Conservation (phyloP, 2,329 filamentous ascomycete species). For the Trichoderma sp. region DNA sequence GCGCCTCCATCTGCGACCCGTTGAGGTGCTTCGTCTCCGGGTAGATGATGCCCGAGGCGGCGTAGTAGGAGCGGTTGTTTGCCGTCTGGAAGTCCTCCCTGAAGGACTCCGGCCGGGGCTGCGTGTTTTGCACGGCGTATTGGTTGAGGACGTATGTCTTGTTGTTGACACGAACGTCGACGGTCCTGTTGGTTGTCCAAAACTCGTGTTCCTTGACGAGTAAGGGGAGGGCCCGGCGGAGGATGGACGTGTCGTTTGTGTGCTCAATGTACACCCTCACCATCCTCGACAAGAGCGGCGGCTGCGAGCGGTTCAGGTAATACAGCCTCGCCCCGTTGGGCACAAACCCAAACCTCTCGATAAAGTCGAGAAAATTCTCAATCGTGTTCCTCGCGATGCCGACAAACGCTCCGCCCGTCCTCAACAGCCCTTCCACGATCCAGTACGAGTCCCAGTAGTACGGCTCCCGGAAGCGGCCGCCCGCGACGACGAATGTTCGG, state of each 20-base stretch:
- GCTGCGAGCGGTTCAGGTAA: constrained; percentile 69
- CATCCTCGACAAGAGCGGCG: constrained; percentile 67
- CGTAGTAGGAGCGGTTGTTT: constrained; percentile 66
- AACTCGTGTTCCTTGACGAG: constrained; percentile 66
- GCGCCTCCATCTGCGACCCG: constrained; percentile 51
- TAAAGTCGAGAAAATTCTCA: constrained; percentile 69
- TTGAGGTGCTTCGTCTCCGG: constrained; percentile 54
- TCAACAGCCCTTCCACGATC: constrained; percentile 67
- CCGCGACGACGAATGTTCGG: constrained; percentile 69
- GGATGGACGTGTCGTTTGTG: constrained; percentile 63
- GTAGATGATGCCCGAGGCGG: constrained; percentile 60
- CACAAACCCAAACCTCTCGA: constrained; percentile 66
- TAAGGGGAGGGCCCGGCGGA: constrained; percentile 63
- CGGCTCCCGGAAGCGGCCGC: constrained; percentile 69
- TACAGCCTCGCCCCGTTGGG: constrained; percentile 69
- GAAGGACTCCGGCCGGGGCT: constrained; percentile 69
- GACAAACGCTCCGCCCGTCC: constrained; percentile 65
- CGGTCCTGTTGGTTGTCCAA: constrained; percentile 62
- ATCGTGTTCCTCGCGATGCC: constrained; percentile 67
- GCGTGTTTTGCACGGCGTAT: constrained; percentile 64
- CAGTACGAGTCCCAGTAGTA: constrained; percentile 75
- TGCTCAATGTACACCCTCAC: constrained; percentile 65
- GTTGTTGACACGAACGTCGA: constrained; percentile 51
- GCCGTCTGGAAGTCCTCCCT: constrained; percentile 66
- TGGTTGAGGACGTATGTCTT: constrained; percentile 58